Evolutionary conservation across 129 eudicot genomes (phyloP), one percentile per base, ranked within the genome.

Genomic region (Saposhnikovia divaricata): DNA sequence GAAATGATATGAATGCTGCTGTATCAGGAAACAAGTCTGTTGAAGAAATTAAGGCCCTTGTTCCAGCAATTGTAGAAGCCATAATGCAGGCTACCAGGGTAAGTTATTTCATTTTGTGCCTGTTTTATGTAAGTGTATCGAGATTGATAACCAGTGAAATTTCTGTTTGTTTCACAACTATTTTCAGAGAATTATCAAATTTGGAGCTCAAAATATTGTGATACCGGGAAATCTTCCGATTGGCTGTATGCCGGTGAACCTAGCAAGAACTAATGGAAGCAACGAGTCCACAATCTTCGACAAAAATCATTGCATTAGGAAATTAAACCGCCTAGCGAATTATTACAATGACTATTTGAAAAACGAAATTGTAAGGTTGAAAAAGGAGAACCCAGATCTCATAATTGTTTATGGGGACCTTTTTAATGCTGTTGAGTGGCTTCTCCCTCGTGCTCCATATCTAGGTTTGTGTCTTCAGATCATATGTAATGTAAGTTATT

Each of bases 201-300:
- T 75, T 7, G 85, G 85, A 4, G 81, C 78, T 39, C 37, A 4
- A 1, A 65, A 53, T 25, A 40, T 82, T 0, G 78, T 82, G 50
- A 77, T 82, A 50, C 81, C 85, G 5, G 85, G 85, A 51, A 77
- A 53, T 40, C 72, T 82, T 72, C 81, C 81, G 0, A 51, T 77
- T 13, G 81, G 85, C 13, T 82, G 78, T 61, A 9, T 69, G 8
- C 78, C 85, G n/a, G 0, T 31, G 3, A 48, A 37, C 48, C 59
- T 82, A 46, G 50, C 50, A 46, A 9, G 13, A 44, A 46, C 4
- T 10, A 46, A 11, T 70, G 57, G 34, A 37, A 71, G 19, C 13
- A 25, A 27, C 21, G 16, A 68, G 0, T 21, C 27, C 4, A 9
- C 55, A 10, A 18, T 21, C 13, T 65, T 79, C 1, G 84, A 84